Evolutionary conservation across 768 basidiomycete genomes (phyloP).

Genomic region (Naganishia friedmannii): DNA sequence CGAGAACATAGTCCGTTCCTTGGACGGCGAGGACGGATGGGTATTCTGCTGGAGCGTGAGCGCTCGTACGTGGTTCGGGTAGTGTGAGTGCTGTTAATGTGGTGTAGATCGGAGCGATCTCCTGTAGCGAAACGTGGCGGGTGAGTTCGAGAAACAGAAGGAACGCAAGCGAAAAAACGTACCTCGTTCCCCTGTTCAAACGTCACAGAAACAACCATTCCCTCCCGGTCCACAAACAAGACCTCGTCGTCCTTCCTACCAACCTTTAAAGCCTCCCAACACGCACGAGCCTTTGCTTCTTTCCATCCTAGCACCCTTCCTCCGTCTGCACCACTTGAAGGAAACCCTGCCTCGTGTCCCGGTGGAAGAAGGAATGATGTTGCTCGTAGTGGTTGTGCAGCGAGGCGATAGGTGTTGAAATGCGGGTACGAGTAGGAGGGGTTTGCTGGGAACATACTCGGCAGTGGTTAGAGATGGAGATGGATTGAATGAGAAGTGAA

Average conservation of each 20-base stretch:
- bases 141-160: no score
- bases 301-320: not conserved
- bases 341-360: not conserved
- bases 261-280: not conserved
- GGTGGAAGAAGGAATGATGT: not conserved
- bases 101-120: not conserved
- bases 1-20: not conserved
- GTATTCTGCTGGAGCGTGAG: not conserved
- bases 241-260: not conserved
- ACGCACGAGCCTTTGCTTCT: not conserved
- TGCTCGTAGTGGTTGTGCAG: not conserved
- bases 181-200: not conserved
- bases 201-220: not conserved
- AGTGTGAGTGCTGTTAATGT: not conserved
- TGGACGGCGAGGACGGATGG: not conserved
- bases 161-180: not conserved
- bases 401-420: slow-evolving; percentile 49
- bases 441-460: slow-evolving; percentile 34
- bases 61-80: not conserved
- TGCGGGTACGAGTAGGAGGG: slow-evolving; percentile 41
- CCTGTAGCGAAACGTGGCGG: no score
- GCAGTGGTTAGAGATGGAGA: not conserved
- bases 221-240: not conserved
- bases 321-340: not conserved
- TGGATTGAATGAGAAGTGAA: not conserved